phyloP scores from a whole-genome alignment of 108 stramenopile species.

The Mediolabrus comicus region DNA sequence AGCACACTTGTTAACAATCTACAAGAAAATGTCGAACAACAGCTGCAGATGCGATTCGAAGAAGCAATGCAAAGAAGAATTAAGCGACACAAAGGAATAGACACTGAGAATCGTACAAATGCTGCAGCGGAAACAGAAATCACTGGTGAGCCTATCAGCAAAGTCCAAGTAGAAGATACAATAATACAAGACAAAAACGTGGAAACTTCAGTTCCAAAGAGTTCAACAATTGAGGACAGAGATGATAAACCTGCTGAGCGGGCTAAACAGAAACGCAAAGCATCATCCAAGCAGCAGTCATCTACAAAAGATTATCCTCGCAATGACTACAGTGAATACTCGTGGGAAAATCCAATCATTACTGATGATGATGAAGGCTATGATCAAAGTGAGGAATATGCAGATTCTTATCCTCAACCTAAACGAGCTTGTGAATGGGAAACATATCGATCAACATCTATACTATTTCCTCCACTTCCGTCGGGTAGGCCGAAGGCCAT shows the following conservation, averaged over 20 bases:
- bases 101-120: background rate
- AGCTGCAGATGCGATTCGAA: constrained; percentile 23
- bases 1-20: background rate
- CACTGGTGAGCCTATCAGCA: background rate
- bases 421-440: constrained; percentile 43
- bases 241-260: background rate
- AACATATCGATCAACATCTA: constrained; percentile 50
- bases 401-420: constrained; percentile 3
- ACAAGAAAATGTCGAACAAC: background rate
- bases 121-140: background rate
- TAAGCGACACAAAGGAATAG: background rate
- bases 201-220: background rate
- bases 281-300: background rate
- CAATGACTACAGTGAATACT: constrained; percentile 4
- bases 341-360: background rate
- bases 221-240: background rate
- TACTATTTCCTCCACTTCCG: constrained; percentile 66
- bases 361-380: constrained; percentile 17
- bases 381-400: constrained; percentile 6
- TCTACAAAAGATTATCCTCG: background rate
- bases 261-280: background rate
- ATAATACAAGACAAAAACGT: background rate
- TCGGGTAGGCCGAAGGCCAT: constrained; percentile 57
- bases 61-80: constrained; percentile 32
- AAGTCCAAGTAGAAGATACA: background rate